Conservation (phyloP, 2,329 filamentous ascomycete species). For the Acephala macrosclerotiorum region DNA sequence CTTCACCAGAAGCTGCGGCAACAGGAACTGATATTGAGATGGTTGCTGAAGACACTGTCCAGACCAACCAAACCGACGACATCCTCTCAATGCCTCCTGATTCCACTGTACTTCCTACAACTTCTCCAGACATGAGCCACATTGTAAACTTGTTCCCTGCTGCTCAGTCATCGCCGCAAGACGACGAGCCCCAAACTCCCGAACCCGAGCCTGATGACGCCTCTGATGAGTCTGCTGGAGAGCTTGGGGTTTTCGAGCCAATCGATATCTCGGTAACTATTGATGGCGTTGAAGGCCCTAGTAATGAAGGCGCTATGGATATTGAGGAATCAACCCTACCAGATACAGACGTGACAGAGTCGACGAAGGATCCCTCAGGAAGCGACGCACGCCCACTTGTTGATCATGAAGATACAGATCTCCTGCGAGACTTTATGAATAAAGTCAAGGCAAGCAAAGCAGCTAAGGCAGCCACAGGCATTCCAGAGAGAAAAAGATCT, state of each 20-base stretch:
- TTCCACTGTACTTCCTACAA: not conserved
- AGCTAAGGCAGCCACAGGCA: slow-evolving; percentile 39
- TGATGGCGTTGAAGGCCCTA: slow-evolving; percentile 21
- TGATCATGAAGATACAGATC: slow-evolving; percentile 42
- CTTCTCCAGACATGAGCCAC: not conserved
- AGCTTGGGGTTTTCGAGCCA: slow-evolving; percentile 26
- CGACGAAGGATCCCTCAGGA: slow-evolving; percentile 29
- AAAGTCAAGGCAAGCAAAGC: slow-evolving; percentile 47
- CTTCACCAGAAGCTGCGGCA: too few relatives aligned
- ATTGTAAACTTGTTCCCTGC: not conserved
- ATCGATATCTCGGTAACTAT: slow-evolving; percentile 17
- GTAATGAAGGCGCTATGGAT: slow-evolving; percentile 25
- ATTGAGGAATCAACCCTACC: slow-evolving; percentile 26
- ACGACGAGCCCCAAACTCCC: not conserved
- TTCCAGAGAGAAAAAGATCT: slow-evolving; percentile 39
- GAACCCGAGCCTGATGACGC: slow-evolving; percentile 3
- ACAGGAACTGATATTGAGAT: not conserved
- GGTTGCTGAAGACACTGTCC: not conserved
- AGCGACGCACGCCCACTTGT: not conserved
- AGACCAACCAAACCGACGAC: not conserved
- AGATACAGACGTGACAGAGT: slow-evolving; percentile 25
- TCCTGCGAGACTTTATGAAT: slow-evolving; percentile 47
- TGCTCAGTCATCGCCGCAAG: not conserved
- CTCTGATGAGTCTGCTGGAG: slow-evolving; percentile 24
- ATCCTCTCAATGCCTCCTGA: not conserved